Evolutionary conservation across 225 moss, liverwort and hornwort species (phyloP).

Genomic region (Antitrichia curtipendula): DNA sequence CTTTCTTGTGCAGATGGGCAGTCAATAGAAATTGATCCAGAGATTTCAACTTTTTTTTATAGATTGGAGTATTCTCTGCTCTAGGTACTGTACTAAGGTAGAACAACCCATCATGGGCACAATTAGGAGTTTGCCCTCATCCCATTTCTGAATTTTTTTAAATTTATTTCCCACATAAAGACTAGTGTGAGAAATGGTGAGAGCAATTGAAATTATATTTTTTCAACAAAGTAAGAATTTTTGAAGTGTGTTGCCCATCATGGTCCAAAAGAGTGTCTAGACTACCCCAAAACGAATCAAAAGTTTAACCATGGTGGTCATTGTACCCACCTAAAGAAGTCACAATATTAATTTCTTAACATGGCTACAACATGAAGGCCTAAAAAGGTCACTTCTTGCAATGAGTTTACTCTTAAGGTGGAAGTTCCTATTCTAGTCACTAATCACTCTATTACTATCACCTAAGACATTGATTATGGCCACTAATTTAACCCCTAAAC

Average conservation of each 20-base stretch:
- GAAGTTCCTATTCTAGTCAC: not conserved
- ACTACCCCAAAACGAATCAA: not conserved
- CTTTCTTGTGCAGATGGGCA: not conserved
- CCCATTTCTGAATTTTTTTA: not conserved
- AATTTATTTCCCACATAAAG: not conserved
- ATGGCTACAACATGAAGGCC: not conserved
- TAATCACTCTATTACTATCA: not conserved
- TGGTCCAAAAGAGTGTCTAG: not conserved
- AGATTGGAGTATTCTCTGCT: not conserved
- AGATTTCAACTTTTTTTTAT: not conserved
- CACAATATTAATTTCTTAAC: fast-evolving
- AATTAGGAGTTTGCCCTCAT: not conserved
- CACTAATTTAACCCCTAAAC: too few species aligned
- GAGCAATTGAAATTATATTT: not conserved
- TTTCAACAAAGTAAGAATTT: not conserved
- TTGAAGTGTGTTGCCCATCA: not conserved
- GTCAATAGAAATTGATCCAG: not conserved
- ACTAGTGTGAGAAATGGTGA: not conserved
- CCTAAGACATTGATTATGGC: not conserved
- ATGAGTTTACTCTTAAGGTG: not conserved
- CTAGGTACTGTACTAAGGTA: not conserved
- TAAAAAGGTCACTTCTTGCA: not conserved
- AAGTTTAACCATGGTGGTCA: not conserved
- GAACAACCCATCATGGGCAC: not conserved
- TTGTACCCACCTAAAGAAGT: not conserved